Evolutionary conservation across 345 rosid genomes (phyloP).

Genomic region (Eucalyptus tenuipes): DNA sequence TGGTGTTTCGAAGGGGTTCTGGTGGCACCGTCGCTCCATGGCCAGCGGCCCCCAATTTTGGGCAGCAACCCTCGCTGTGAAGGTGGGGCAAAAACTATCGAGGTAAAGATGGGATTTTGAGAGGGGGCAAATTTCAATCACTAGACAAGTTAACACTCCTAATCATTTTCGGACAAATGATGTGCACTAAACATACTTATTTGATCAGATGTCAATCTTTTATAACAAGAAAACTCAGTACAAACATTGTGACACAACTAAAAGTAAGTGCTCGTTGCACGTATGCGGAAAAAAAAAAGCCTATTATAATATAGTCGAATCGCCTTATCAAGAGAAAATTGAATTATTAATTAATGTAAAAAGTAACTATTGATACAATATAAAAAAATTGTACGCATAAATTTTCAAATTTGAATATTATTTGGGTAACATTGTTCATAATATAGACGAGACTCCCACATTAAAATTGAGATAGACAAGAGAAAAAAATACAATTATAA

Average conservation of each 20-base stretch:
- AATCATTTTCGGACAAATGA: neutral
- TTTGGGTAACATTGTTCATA: too few species aligned
- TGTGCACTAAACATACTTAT: neutral
- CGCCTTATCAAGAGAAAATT: neutral
- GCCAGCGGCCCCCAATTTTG: neutral
- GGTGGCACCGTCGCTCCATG: neutral
- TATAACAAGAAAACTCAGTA: neutral
- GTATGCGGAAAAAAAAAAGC: too few species aligned
- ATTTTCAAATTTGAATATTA: too few species aligned
- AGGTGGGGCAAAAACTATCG: neutral
- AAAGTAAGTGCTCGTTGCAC: too few species aligned
- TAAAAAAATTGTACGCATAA: neutral
- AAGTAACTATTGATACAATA: neutral
- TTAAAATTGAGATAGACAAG: neutral
- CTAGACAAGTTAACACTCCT: neutral
- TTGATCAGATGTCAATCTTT: neutral
- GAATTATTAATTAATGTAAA: neutral
- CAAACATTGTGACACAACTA: neutral
- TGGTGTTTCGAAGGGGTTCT: neutral
- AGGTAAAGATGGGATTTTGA: neutral
- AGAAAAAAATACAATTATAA: too few species aligned
- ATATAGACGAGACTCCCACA: too few species aligned
- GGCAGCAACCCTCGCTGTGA: neutral
- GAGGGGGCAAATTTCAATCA: neutral
- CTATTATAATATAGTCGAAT: rapidly evolving